Conservation (phyloP, 306 rosid genomes). For the Ammopiptanthus mongolicus region DNA sequence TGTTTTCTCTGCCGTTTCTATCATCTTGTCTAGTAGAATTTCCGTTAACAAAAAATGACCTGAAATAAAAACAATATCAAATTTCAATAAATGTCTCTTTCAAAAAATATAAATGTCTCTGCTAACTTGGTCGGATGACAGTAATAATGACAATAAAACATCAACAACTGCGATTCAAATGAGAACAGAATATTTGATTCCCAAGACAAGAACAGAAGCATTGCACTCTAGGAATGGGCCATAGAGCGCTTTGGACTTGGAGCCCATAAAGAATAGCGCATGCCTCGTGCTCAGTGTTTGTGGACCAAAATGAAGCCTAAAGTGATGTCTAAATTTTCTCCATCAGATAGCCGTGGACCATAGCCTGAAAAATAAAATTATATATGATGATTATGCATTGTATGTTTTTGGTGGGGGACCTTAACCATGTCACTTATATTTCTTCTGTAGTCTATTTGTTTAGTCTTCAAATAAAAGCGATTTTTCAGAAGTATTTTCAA, state of each 20-base stretch:
- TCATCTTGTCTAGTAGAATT: slow-evolving; percentile 73
- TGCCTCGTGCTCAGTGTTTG: slow-evolving; percentile 13
- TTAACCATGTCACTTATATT: not conserved
- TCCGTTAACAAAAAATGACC: slow-evolving; percentile 85
- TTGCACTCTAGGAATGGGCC: slow-evolving; percentile 8
- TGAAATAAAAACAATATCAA: slow-evolving; percentile 24
- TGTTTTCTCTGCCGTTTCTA: slow-evolving; percentile 71
- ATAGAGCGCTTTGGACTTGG: slow-evolving; percentile 14
- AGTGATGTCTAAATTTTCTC: not conserved
- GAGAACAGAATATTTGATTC: not conserved
- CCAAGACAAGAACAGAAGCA: not conserved
- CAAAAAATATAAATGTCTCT: not conserved
- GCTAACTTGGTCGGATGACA: not conserved
- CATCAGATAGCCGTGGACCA: slow-evolving; percentile 10
- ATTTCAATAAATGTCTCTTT: not conserved
- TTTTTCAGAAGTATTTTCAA: too few species aligned
- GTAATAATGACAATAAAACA: not conserved
- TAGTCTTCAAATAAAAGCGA: too few species aligned
- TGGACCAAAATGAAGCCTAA: slow-evolving; percentile 36
- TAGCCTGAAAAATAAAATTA: not conserved
- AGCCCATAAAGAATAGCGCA: slow-evolving; percentile 17
- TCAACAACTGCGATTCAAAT: not conserved
- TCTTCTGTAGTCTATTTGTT: too few species aligned
- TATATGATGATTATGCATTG: not conserved
- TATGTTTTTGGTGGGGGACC: slow-evolving; percentile 14